Evolutionary conservation across 2,329 filamentous ascomycete genomes (phyloP).

Genomic region (Aspergillus sp.): DNA sequence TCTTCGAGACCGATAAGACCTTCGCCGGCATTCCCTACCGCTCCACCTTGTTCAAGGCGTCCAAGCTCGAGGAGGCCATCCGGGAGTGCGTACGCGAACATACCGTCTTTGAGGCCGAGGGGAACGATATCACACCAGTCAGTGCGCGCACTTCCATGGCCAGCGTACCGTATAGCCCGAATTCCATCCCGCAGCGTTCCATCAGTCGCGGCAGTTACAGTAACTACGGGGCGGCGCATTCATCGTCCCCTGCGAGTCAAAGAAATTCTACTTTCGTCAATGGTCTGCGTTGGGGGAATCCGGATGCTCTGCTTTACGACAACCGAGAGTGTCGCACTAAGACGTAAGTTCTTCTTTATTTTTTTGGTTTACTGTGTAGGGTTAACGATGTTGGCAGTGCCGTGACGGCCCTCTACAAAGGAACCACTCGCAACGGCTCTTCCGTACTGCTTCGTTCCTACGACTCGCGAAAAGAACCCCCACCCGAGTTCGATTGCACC

Average conservation of each 20-base stretch:
- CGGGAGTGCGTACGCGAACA: constrained; percentile 78
- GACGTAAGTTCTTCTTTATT: constrained; percentile 54
- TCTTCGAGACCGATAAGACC: constrained; percentile 98
- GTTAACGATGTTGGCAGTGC: constrained; percentile 49
- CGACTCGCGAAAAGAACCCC: constrained; percentile 83
- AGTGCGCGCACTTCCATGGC: constrained; percentile 40
- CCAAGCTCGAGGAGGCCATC: constrained; percentile 88
- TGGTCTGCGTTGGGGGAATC: constrained; percentile 60
- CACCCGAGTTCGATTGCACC: constrained; percentile 84
- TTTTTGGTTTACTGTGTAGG: background rate
- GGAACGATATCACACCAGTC: constrained; percentile 58
- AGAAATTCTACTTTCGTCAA: constrained; percentile 42
- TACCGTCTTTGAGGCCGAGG: constrained; percentile 70
- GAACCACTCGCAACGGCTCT: constrained; percentile 59
- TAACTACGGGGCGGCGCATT: constrained; percentile 63
- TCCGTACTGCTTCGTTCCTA: constrained; percentile 81
- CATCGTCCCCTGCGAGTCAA: constrained; percentile 48
- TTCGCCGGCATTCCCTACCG: constrained; percentile 92
- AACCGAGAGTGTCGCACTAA: constrained; percentile 77
- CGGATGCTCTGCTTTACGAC: constrained; percentile 83
- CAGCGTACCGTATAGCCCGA: constrained; percentile 39
- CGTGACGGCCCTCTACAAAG: constrained; percentile 84
- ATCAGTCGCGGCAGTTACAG: constrained; percentile 73
- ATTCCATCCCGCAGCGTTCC: constrained; percentile 48
- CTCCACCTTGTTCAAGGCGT: constrained; percentile 93